These are phyloP conservation scores for Phytopythium litorale DNA, from an alignment of 352 stramenopile species.

Conservation along the genomic window DNA sequence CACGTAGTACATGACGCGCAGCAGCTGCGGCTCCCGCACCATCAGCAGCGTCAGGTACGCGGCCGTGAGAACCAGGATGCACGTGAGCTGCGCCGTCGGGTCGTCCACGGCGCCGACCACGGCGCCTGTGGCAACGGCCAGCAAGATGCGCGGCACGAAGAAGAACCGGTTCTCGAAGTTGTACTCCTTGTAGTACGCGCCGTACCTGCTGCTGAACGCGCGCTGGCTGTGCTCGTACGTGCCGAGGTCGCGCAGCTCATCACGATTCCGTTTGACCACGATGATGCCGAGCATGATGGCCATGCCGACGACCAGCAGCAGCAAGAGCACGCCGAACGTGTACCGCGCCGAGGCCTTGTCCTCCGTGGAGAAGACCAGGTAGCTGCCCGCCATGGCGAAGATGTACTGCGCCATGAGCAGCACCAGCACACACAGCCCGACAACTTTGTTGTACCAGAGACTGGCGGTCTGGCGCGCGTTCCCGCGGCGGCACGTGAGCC, in stretches of 20 bases:
- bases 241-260: conserved; percentile 73
- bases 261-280: conserved; percentile 54
- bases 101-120: conserved; percentile 70
- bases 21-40: conserved; percentile 64
- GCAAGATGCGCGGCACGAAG: conserved; percentile 74
- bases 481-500: conserved; percentile 6
- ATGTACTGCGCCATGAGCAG: conserved; percentile 85
- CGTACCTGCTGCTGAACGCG: conserved; percentile 78
- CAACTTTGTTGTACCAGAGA: conserved; percentile 80
- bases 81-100: conserved; percentile 67
- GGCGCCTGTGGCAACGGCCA: conserved; percentile 63
- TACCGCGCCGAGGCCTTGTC: conserved; percentile 33
- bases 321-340: conserved; percentile 35
- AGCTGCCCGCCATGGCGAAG: conserved; percentile 80
- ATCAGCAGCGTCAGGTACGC: conserved; percentile 71
- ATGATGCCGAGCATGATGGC: conserved; percentile 66
- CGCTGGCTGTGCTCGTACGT: conserved; percentile 76
- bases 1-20: conserved; percentile 85
- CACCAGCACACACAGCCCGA: conserved; percentile 66
- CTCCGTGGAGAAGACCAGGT: conserved; percentile 53
- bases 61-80: conserved; percentile 63
- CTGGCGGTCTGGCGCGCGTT: background rate
- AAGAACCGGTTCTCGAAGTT: conserved; percentile 89
- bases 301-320: conserved; percentile 45
- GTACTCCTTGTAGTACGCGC: conserved; percentile 87